phyloP scores from a whole-genome alignment of 1,284 basidiomycete genomes.

The Apiotrichum domesticum region DNA sequence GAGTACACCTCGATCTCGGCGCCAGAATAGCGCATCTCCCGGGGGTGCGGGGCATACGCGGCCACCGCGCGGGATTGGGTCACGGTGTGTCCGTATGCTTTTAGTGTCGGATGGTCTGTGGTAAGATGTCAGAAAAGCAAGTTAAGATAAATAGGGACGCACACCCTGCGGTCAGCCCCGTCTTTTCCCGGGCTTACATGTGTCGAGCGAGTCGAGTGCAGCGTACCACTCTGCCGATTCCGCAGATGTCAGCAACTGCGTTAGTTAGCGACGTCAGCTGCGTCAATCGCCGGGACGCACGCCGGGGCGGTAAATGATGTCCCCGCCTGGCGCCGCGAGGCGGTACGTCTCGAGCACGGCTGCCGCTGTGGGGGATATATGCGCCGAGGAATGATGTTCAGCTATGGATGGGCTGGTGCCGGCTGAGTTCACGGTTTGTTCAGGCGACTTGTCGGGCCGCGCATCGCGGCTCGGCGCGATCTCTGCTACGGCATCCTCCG shows the following conservation, averaged over 20 bases:
- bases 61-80: constrained; percentile 51
- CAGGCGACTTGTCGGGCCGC: no score
- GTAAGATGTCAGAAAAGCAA: not conserved
- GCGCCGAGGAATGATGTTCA: constrained; percentile 24
- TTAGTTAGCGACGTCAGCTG: not conserved
- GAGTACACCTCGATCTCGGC: constrained; percentile 47
- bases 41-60: constrained; percentile 48
- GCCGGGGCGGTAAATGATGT: constrained; percentile 47
- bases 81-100: constrained; percentile 52
- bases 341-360: constrained; percentile 21
- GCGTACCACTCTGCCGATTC: no score
- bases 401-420: not conserved
- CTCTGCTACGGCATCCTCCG: no score
- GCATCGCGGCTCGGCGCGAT: no score
- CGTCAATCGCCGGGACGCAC: constrained; percentile 15
- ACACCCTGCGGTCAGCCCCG: no score
- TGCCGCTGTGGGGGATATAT: constrained; percentile 21
- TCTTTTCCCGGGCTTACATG: no score
- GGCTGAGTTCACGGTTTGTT: no score
- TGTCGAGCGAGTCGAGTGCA: no score
- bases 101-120: constrained; percentile 51
- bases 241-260: not conserved
- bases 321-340: constrained; percentile 34
- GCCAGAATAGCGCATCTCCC: constrained; percentile 49
- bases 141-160: not conserved